These are phyloP conservation scores for Vitis hybrid DNA, from an alignment of 177 flowering plant genomes.

Conservation along the genomic window DNA sequence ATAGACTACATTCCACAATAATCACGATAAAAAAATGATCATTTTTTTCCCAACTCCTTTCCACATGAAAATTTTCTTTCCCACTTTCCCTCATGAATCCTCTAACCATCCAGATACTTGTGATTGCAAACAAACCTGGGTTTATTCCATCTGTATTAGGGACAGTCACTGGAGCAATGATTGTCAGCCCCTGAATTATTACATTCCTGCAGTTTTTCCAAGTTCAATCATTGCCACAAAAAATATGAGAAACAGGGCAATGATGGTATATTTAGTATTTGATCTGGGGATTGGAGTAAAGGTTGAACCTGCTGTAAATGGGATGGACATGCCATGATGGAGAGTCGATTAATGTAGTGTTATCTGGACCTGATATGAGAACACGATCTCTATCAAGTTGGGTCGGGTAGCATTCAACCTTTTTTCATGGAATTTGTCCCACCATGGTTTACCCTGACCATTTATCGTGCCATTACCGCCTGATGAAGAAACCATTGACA, in stretches of 20 bases:
- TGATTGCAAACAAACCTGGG: slow-evolving; percentile 36
- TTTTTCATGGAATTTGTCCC: slow-evolving; percentile 35
- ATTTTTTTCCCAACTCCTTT: no score
- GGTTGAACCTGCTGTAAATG: slow-evolving; percentile 47
- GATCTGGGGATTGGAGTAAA: not conserved
- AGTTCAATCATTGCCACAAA: not conserved
- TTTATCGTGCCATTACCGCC: slow-evolving; percentile 57
- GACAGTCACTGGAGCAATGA: slow-evolving; percentile 49
- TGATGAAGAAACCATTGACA: not conserved
- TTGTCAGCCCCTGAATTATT: slow-evolving; percentile 38
- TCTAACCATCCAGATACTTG: no score
- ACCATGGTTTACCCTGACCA: slow-evolving; percentile 59
- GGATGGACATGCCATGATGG: slow-evolving; percentile 74
- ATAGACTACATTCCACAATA: no score
- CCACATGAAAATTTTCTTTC: no score
- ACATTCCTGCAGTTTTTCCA: slow-evolving; percentile 28
- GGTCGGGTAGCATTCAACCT: slow-evolving; percentile 45
- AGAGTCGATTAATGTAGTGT: slow-evolving; percentile 51
- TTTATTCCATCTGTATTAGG: slow-evolving; percentile 74
- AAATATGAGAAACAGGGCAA: not conserved
- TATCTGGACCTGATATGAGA: slow-evolving; percentile 44
- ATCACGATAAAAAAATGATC: no score
- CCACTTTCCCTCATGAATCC: no score
- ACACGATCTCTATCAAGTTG: slow-evolving; percentile 55
- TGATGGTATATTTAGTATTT: no score